A percentile compares a stretch with the other conserved stretches of the same genome.
Evolutionary conservation across 805 yeast species (phyloP).

Genomic region (Blastobotrys parvus): DNA sequence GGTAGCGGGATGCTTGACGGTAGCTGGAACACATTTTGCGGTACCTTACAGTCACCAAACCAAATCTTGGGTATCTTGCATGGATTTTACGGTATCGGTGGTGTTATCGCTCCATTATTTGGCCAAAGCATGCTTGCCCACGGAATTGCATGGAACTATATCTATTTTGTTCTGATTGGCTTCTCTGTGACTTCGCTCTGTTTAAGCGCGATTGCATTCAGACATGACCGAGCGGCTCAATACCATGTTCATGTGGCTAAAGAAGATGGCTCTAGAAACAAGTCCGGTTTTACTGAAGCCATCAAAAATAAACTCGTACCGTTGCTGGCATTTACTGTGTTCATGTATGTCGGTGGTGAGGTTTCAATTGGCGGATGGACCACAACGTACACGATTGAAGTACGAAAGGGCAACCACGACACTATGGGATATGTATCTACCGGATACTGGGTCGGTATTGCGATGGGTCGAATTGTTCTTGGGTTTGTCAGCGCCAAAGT

Average conservation of each 20-base stretch:
- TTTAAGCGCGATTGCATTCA: conserved; percentile 38
- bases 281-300: conserved; percentile 4
- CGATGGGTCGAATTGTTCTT: conserved; percentile 51
- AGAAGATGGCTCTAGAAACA: neutral
- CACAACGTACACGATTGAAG: conserved; percentile 49
- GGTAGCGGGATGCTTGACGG: conserved; percentile 54
- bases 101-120: conserved; percentile 58
- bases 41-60: conserved; percentile 43
- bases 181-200: conserved; percentile 29
- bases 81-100: conserved; percentile 66
- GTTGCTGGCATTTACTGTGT: conserved; percentile 44
- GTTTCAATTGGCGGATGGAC: conserved; percentile 66
- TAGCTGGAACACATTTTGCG: conserved; percentile 41
- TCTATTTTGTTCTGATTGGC: conserved; percentile 39
- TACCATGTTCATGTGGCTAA: conserved; percentile 7
- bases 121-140: conserved; percentile 46
- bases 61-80: conserved; percentile 54
- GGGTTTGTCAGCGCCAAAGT: conserved; percentile 29
- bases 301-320: conserved; percentile 23
- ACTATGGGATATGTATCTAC: conserved; percentile 56
- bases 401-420: conserved; percentile 40
- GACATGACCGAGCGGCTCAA: conserved; percentile 19
- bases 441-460: conserved; percentile 65
- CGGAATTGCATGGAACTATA: conserved; percentile 45
- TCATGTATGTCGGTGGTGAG: conserved; percentile 63